Evolutionary conservation across 768 basidiomycete species (phyloP).

Genomic region (Amanita molliuscula): DNA sequence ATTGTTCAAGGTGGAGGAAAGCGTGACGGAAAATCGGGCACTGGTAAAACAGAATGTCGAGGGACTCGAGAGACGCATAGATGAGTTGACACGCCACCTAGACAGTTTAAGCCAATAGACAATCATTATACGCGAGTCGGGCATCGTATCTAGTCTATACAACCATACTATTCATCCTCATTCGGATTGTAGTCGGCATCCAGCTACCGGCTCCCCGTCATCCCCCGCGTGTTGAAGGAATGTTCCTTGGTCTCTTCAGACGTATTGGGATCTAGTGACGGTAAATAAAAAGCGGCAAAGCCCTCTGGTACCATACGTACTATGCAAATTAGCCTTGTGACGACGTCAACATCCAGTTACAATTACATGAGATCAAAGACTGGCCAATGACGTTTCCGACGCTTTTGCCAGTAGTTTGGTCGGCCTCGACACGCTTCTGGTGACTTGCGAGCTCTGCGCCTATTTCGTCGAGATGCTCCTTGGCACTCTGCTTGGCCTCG

Average conservation of each 20-base stretch:
- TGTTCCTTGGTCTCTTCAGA: conserved; percentile 12
- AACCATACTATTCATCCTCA: neutral
- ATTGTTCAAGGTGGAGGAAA: conserved; percentile 61
- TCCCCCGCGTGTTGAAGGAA: conserved; percentile 2
- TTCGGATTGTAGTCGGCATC: conserved; percentile 2
- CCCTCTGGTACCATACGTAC: conserved; percentile 10
- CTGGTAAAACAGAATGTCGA: conserved; percentile 67
- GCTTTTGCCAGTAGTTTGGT: neutral
- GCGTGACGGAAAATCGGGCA: conserved; percentile 60
- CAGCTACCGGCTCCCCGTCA: neutral
- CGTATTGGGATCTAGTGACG: conserved; percentile 7
- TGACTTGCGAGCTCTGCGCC: conserved; percentile 8
- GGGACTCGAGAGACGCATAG: conserved; percentile 49
- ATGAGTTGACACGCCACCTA: conserved; percentile 27
- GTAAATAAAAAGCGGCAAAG: neutral
- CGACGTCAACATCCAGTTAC: conserved; percentile 10
- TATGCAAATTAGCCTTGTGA: conserved; percentile 19
- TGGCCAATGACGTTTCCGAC: conserved; percentile 1
- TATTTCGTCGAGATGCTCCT: conserved; percentile 29
- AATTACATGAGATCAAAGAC: neutral
- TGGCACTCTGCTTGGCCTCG: conserved; percentile 41
- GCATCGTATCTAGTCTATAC: neutral
- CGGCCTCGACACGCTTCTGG: neutral
- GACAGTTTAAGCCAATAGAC: conserved; percentile 23
- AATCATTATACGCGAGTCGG: neutral